Conservation (phyloP, 83 land plant genomes). For the Picea abies region DNA sequence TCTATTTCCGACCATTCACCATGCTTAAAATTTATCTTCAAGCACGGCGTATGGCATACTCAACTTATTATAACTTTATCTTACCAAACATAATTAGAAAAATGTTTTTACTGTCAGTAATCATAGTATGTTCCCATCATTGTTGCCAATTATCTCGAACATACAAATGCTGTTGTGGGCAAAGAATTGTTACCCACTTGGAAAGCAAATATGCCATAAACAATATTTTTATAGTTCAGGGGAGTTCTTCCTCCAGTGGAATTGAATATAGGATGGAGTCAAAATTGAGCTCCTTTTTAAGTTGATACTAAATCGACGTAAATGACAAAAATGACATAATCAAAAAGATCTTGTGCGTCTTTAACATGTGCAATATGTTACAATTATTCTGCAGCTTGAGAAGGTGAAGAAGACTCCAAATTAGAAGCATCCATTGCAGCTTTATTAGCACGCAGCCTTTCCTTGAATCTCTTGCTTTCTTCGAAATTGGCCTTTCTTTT, state of each 20-base stretch:
- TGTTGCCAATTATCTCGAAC: background rate
- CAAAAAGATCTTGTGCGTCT: background rate
- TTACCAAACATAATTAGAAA: background rate
- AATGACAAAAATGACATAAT: background rate
- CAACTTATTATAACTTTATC: background rate
- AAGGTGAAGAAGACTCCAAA: slow-evolving; percentile 14
- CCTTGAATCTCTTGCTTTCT: slow-evolving; percentile 73
- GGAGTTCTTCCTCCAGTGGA: background rate
- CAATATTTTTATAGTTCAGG: too few relatives aligned
- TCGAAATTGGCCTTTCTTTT: slow-evolving; percentile 87
- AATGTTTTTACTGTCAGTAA: background rate
- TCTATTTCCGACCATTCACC: too few relatives aligned
- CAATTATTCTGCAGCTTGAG: slow-evolving; percentile 15
- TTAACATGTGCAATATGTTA: background rate
- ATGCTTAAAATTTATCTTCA: too few relatives aligned
- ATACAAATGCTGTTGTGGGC: background rate
- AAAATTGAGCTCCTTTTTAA: background rate
- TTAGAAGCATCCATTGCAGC: slow-evolving; percentile 4
- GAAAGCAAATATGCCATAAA: background rate
- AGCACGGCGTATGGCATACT: background rate
- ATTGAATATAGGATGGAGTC: background rate
- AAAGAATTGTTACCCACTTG: background rate
- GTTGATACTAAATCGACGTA: background rate
- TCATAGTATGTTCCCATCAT: background rate
- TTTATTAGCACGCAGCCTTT: slow-evolving; percentile 58